Evolutionary conservation across 2,329 filamentous ascomycete species (phyloP).

Genomic region (Penicillium hesseltinei): DNA sequence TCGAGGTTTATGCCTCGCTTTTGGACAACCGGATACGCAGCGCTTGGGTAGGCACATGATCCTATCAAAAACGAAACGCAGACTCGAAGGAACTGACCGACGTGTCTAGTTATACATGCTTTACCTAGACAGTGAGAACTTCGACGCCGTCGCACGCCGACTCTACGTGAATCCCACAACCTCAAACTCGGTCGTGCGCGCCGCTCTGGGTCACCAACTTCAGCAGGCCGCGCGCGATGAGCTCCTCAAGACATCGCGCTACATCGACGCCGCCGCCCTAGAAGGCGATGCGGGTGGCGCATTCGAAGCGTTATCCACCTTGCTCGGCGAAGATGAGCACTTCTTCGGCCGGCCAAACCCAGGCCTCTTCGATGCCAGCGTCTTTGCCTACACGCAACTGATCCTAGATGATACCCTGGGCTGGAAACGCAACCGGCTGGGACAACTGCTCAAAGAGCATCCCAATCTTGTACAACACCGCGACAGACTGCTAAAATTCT

Average conservation of each 20-base stretch:
- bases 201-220: slow-evolving; percentile 64
- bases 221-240: slow-evolving; percentile 71
- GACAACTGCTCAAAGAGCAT: slow-evolving; percentile 55
- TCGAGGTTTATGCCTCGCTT: slow-evolving; percentile 75
- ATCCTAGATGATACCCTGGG: slow-evolving; percentile 63
- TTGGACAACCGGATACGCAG: slow-evolving; percentile 74
- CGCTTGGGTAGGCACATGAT: slow-evolving; percentile 66
- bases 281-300: slow-evolving; percentile 62
- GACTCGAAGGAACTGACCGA: slow-evolving; percentile 2
- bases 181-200: slow-evolving; percentile 60
- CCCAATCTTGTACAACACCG: slow-evolving; percentile 65
- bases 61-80: neutral
- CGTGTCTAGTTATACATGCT: slow-evolving; percentile 66
- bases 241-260: slow-evolving; percentile 60
- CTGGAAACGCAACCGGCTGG: slow-evolving; percentile 65
- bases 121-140: slow-evolving; percentile 72
- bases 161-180: slow-evolving; percentile 70
- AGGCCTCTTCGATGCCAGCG: slow-evolving; percentile 77
- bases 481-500: slow-evolving; percentile 58
- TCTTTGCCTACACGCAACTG: slow-evolving; percentile 87
- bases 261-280: slow-evolving; percentile 57
- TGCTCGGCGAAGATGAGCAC: slow-evolving; percentile 59
- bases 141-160: slow-evolving; percentile 59
- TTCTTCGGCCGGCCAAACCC: slow-evolving; percentile 62
- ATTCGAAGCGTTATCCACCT: slow-evolving; percentile 59